Evolutionary conservation across 768 basidiomycete species (phyloP).

Genomic region (Boletus reticuloceps): DNA sequence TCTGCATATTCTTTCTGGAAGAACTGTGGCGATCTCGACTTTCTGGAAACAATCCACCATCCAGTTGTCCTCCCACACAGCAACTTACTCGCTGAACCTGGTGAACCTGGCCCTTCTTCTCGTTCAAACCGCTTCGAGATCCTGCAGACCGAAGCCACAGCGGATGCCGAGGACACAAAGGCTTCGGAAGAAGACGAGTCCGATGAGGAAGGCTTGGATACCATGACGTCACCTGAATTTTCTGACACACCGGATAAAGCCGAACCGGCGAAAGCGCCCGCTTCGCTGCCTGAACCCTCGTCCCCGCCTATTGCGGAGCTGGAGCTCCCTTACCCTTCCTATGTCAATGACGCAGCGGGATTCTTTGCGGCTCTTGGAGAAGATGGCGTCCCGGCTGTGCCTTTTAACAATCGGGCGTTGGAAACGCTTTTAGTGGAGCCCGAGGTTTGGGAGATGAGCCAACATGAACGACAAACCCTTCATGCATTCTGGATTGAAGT

Average conservation of each 20-base stretch:
- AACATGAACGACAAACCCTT: slow-evolving; percentile 44
- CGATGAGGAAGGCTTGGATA: slow-evolving; percentile 7
- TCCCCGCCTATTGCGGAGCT: background rate
- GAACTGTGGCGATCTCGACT: slow-evolving; percentile 44
- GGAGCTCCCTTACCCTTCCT: background rate
- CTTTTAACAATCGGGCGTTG: slow-evolving; percentile 37
- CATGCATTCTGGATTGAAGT: slow-evolving; percentile 46
- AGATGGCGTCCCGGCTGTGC: slow-evolving; percentile 36
- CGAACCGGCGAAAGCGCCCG: background rate
- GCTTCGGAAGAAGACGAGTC: slow-evolving; percentile 3
- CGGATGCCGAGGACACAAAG: slow-evolving; percentile 3
- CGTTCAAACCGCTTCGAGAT: slow-evolving; percentile 18
- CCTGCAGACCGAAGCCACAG: background rate
- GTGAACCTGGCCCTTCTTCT: background rate
- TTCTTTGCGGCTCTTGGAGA: slow-evolving; percentile 42
- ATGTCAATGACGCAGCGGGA: slow-evolving; percentile 24
- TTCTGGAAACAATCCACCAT: slow-evolving; percentile 31
- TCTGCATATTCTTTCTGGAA: slow-evolving; percentile 54
- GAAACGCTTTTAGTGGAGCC: slow-evolving; percentile 33
- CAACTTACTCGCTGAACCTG: background rate
- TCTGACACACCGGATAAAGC: background rate
- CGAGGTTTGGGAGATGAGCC: slow-evolving; percentile 55
- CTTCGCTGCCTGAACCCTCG: background rate
- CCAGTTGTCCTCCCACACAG: background rate
- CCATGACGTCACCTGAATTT: background rate